Base-by-base conservation (phyloP, 2,329 filamentous ascomycete species). In the Epichloe typhina region DNA sequence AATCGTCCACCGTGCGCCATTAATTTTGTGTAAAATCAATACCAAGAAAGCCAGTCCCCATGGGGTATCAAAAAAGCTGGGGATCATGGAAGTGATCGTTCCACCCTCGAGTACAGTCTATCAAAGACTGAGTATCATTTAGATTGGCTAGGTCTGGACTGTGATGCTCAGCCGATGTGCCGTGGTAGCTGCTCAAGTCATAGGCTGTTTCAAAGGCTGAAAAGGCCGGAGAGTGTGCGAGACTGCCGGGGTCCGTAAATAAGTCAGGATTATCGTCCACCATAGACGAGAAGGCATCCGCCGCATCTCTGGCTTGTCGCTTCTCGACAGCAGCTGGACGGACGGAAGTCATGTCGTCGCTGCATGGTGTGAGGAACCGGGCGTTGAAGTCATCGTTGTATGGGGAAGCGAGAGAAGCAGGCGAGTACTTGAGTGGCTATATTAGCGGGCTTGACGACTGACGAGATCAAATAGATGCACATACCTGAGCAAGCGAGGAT, bases 281-380 rank as follows among this genome's bases (percentile, higher is more conserved):
- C n/a, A 37, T 37, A 21, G 52, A 40, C 15, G 52, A 17, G 19
- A 55, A 55, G 26, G 51, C 47, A 17, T 47, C 46, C 3, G 17
- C 31, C 13, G 49, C 42, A 9, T 50, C 48, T 33, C 52, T 45
- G 47, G 35, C 42, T 31, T 49, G 45, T 21, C 57, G 48, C 15
- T 60, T 59, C 51, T 65, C 63, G 21, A 66, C 53, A 6, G 57
- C 59, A 15, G 58, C 58, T 23, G 64, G 59, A 33, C 62, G 59
- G 19, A 64, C 55, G 8, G 57, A 55, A n/a, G 61, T 53, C 63
- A 66, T 64, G 56, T 78, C 75, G 51, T 80, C 76, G 62, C 75
- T 78, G 62, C 70, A 74, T 1, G 76, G 76, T 0, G 76, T 79
- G 52, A 77, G 69, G 31, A 78, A 69, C 12, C 72, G 65, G 52